Base-by-base conservation (phyloP, 1,284 basidiomycete genomes). In the Leccinum cinnamomeum region DNA sequence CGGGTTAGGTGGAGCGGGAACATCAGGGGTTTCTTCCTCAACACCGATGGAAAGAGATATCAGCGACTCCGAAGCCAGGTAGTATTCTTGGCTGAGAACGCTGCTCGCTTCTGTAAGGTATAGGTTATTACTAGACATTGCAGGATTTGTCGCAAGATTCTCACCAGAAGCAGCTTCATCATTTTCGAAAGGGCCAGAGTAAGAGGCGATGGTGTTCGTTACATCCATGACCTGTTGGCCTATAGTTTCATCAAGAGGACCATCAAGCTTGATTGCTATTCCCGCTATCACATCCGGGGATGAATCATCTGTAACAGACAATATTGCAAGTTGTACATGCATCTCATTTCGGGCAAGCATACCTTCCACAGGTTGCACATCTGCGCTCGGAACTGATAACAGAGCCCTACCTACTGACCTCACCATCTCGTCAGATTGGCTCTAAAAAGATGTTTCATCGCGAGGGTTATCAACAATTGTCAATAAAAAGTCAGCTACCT, bases 181-280 rank as follows among this genome's bases (percentile, higher is more conserved):
- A 28, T 7, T 28, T 28, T 28, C 25, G 25, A 28, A 28, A 0
- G 25, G 28, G 23, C 25, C 57, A 7, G 54, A 25, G 44, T 30
- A 59, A 16, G 58, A 51, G 6, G 30, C 57, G 30, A 62, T 14
- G 12, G 48, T 56, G 6, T 53, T 57, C 0, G 18, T 18, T 4
- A 59, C 61, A 11, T 61, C 50, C 5, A 55, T 12, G n/a, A 65
- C 12, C 6, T 56, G 44, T 37, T 60, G 64, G 6, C 8, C 23
- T 33, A 50, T 39, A 39, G 18, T n/a, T 11, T 68, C 66, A 25
- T 63, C 63, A 3, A 67, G 10, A 39, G 61, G 60, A 46, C 35
- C 33, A 50, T 68, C 46, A 5, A 68, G 48, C 25, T 2, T 57
- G 33, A 68, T 6, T 20, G 41, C 57, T 41, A 67, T 58, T 10